These are phyloP conservation scores for Agarophyton chilense DNA, from an alignment of 23 red algal genomes.

Conservation along the genomic window DNA sequence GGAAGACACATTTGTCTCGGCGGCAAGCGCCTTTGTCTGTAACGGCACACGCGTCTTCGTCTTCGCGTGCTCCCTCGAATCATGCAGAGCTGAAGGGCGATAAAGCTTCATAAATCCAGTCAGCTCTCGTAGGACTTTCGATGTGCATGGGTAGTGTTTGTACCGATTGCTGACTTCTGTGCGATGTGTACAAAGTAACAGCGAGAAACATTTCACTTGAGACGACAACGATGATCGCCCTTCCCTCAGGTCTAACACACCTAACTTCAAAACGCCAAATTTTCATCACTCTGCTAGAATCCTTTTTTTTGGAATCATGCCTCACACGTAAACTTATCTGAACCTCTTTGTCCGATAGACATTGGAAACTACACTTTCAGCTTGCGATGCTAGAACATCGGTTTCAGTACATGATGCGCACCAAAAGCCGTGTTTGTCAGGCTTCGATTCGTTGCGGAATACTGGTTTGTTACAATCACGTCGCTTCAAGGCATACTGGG, in stretches of 20 bases:
- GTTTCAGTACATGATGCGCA: neutral
- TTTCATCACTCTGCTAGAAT: neutral
- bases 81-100: neutral
- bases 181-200: neutral
- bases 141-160: neutral
- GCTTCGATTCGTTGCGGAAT: too few relatives aligned
- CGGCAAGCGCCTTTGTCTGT: neutral
- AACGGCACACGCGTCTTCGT: neutral
- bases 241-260: slow-evolving; percentile 11
- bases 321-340: neutral
- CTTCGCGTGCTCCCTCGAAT: neutral
- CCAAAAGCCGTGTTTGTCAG: too few relatives aligned
- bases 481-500: neutral
- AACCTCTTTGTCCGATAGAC: neutral
- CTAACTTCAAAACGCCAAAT: neutral
- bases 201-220: neutral
- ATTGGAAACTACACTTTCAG: too few relatives aligned
- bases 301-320: neutral
- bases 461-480: too few relatives aligned
- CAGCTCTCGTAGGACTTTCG: neutral
- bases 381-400: neutral
- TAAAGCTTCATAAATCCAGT: neutral
- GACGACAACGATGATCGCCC: neutral
- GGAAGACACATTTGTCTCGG: neutral
- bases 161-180: neutral